Base-by-base conservation (phyloP, 306 rosid genomes). In the Begonia fuchsioides region DNA sequence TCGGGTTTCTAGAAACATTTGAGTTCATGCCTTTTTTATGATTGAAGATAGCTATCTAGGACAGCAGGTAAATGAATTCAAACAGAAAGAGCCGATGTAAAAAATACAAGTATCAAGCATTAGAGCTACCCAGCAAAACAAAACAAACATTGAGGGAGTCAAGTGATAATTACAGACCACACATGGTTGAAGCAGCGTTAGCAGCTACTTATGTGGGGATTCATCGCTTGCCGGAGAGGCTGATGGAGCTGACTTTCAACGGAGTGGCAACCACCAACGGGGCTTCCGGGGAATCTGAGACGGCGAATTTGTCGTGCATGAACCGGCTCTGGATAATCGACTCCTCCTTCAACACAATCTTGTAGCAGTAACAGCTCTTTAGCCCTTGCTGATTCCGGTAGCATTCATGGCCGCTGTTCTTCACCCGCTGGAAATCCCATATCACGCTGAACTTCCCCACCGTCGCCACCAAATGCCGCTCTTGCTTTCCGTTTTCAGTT, bases 381-480 rank as follows among this genome's bases (percentile, higher is more conserved):
- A 83, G 86, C n/a, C 96, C 96, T 80, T 83, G 79, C 63, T 80
- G 94, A 64, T 76, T 87, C 61, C 79, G 49, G 68, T 87, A 83
- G 59, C 96, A 87, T 20, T 65, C 79, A 52, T 87, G 96, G 32
- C 76, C 87, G 67, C 72, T 83, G 72, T 77, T 83, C 69, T 80
- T 87, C 58, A 87, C 96, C 55, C 52, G 87, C 76, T 83, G 96
- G 68, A 87, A 83, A 65, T 87, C 93, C 96, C 96, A 87, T 69
- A 87, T 78, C 66, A 87, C 94, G 15, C 96, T 83, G 59, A 87
- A 87, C 68, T 87, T 87, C 46, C 96, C 96, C 66, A 87, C 96
- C 8, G 96, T 87, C 1, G 86, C 93, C 2, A 87, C 96, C 1
- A 78, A 74, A 68, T 87, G 94, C 13, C 93, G 93, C 73, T 87